A percentile compares a stretch with the other conserved stretches of the same genome.
phyloP scores from a whole-genome alignment of 108 stramenopile genomes.

The Cyclotella atomus region DNA sequence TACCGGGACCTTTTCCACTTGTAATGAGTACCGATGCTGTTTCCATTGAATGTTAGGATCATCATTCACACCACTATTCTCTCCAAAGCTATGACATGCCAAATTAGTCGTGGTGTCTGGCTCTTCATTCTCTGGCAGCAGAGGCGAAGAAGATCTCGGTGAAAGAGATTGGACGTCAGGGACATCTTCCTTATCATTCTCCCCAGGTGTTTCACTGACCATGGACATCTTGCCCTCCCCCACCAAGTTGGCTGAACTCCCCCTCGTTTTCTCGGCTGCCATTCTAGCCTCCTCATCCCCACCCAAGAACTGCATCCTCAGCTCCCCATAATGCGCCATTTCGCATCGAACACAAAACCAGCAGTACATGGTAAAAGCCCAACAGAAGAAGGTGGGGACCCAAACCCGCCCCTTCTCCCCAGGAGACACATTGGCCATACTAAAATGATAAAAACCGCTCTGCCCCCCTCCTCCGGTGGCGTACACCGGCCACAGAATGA shows the following conservation, averaged over 20 bases:
- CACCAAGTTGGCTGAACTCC: background rate
- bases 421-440: conserved; percentile 77
- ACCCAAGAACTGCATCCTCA: conserved; percentile 76
- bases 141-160: conserved; percentile 27
- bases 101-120: conserved; percentile 12
- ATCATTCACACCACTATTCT: conserved; percentile 26
- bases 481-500: conserved; percentile 78
- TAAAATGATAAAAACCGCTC: conserved; percentile 84
- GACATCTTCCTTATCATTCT: background rate
- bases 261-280: conserved; percentile 55
- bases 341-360: conserved; percentile 87
- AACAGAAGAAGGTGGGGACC: conserved; percentile 88
- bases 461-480: conserved; percentile 68
- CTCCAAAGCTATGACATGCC: conserved; percentile 28
- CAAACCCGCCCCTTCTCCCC: conserved; percentile 73
- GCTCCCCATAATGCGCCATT: conserved; percentile 86
- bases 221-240: conserved; percentile 19
- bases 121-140: conserved; percentile 41
- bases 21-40: conserved; percentile 80
- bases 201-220: conserved; percentile 3
- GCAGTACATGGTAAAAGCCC: conserved; percentile 78
- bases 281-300: conserved; percentile 53
- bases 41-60: conserved; percentile 15
- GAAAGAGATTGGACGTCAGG: background rate
- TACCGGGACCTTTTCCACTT: conserved; percentile 85